phyloP scores from a whole-genome alignment of 495 filamentous ascomycete genomes.

The Aspergillus sclerotioniger region DNA sequence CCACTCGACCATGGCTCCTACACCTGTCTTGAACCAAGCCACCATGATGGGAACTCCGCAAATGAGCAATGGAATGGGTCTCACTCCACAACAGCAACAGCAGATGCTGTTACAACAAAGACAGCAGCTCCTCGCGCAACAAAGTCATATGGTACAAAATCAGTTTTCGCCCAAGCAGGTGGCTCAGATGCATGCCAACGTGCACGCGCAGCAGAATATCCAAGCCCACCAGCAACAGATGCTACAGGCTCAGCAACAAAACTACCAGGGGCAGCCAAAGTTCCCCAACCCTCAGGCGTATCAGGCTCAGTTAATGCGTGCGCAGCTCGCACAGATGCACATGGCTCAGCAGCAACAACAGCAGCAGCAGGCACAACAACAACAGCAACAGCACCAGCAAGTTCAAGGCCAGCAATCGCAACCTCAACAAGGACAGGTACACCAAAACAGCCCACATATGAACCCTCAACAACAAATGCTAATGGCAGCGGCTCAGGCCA shows the following conservation, averaged over 20 bases:
- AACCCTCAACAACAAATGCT: slow-evolving; percentile 41
- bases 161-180: slow-evolving; percentile 49
- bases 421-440: slow-evolving; percentile 35
- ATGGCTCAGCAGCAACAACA: slow-evolving; percentile 42
- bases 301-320: slow-evolving; percentile 43
- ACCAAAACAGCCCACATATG: slow-evolving; percentile 35
- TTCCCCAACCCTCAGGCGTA: slow-evolving; percentile 47
- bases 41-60: slow-evolving; percentile 44
- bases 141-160: slow-evolving; percentile 41
- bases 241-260: slow-evolving; percentile 36
- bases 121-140: slow-evolving; percentile 47
- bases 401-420: slow-evolving; percentile 21
- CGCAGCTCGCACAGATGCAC: slow-evolving; percentile 43
- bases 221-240: slow-evolving; percentile 46
- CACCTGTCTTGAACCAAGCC: slow-evolving; percentile 55
- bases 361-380: slow-evolving; percentile 29
- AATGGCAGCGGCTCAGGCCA: slow-evolving; percentile 42
- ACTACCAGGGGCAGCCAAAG: slow-evolving; percentile 11
- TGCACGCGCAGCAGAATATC: slow-evolving; percentile 56
- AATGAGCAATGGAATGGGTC: slow-evolving; percentile 35
- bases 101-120: slow-evolving; percentile 47
- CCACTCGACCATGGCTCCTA: slow-evolving; percentile 56
- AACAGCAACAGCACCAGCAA: slow-evolving; percentile 16
- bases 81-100: slow-evolving; percentile 48
- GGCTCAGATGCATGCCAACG: slow-evolving; percentile 43